Evolutionary conservation across 257 asterid species (phyloP).

Genomic region (Phtheirospermum japonicum): DNA sequence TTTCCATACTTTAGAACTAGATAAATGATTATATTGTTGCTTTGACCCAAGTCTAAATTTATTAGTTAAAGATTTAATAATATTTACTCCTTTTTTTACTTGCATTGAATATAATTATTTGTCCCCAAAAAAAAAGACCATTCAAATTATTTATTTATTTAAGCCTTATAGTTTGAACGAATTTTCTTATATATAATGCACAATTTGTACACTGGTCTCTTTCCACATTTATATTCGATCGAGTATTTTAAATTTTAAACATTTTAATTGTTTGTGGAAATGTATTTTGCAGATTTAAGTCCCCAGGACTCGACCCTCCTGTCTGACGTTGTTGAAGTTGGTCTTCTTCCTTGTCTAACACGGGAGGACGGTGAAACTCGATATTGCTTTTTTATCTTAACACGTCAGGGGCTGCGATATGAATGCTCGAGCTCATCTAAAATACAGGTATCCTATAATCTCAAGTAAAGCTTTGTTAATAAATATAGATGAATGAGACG

Average conservation of each 20-base stretch:
- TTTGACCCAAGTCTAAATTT: too few species aligned
- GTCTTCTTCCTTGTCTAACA: slow-evolving; percentile 55
- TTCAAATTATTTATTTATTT: background rate
- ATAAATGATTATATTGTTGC: too few species aligned
- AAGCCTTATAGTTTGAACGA: background rate
- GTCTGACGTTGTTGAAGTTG: slow-evolving; percentile 78
- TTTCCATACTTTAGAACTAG: too few species aligned
- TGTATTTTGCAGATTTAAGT: slow-evolving; percentile 62
- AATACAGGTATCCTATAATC: slow-evolving; percentile 69
- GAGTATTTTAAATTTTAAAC: too few species aligned
- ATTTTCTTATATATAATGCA: slow-evolving; percentile 3
- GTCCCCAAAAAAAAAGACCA: background rate
- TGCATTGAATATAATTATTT: too few species aligned
- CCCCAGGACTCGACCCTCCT: slow-evolving; percentile 92
- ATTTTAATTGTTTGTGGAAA: background rate
- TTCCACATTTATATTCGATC: background rate
- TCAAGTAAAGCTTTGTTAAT: background rate
- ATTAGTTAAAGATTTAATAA: too few species aligned
- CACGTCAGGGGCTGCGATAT: slow-evolving; percentile 81
- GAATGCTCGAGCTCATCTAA: slow-evolving; percentile 84
- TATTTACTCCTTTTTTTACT: background rate
- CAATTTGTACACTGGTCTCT: background rate
- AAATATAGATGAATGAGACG: background rate
- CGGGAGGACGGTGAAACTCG: slow-evolving; percentile 67
- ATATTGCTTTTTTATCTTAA: slow-evolving; percentile 73